A percentile compares a stretch with the other conserved stretches of the same genome.
phyloP scores from a whole-genome alignment of 2,329 filamentous ascomycete genomes.

The Colletotrichum navitas region DNA sequence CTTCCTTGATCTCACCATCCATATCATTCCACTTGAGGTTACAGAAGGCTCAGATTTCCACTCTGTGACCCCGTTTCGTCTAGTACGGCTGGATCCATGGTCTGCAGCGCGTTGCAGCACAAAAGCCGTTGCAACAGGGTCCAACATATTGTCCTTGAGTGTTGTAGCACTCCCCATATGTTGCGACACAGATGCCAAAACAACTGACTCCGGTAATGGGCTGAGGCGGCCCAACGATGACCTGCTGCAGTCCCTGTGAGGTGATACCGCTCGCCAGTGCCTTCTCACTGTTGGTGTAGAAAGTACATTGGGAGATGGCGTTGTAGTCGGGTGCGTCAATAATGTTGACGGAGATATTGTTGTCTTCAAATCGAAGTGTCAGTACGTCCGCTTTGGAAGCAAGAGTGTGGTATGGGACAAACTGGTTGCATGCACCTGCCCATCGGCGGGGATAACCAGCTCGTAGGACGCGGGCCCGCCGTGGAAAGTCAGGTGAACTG shows the following conservation, averaged over 20 bases:
- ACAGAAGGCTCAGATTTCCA: fast-evolving
- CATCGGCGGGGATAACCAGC: constrained; percentile 58
- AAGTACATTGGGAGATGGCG: constrained; percentile 57
- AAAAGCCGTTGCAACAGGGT: constrained; percentile 59
- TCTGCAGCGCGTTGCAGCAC: constrained; percentile 56
- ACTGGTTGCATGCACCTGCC: constrained; percentile 54
- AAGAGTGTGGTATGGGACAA: constrained; percentile 22
- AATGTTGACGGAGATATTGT: constrained; percentile 53
- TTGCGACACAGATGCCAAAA: constrained; percentile 56
- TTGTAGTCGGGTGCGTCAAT: constrained; percentile 60
- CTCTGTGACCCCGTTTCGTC: fast-evolving
- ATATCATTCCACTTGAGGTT: fast-evolving
- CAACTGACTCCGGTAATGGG: constrained; percentile 59
- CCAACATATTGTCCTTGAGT: constrained; percentile 52
- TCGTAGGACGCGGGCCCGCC: constrained; percentile 57
- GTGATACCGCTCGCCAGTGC: constrained; percentile 50
- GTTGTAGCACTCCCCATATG: constrained; percentile 55
- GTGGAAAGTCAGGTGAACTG: constrained; percentile 59
- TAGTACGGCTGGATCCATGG: constrained; percentile 49
- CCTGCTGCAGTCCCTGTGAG: constrained; percentile 51
- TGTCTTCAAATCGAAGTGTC: constrained; percentile 49
- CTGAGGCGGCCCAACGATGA: constrained; percentile 60
- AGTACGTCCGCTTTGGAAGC: background rate
- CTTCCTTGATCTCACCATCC: too few species aligned
- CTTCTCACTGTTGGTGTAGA: constrained; percentile 53